Percentiles rank a stretch among this genome's conserved stretches.
These are phyloP conservation scores for Gastrolobium villosum DNA, from an alignment of 306 rosid genomes.

Conservation along the genomic window DNA sequence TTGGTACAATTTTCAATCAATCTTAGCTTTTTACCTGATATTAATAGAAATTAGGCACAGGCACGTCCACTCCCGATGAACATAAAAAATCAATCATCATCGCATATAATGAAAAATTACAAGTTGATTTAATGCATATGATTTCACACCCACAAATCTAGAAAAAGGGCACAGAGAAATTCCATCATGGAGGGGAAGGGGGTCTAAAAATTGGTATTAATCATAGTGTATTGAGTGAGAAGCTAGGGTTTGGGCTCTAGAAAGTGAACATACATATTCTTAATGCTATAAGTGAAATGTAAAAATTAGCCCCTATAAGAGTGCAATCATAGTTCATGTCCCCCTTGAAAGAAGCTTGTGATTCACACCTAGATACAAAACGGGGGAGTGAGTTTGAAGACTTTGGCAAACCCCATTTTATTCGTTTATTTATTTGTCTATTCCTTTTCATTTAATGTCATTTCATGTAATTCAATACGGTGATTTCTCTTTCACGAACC, in stretches of 20 bases:
- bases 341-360: constrained; percentile 65
- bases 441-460: constrained; percentile 5
- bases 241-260: constrained; percentile 55
- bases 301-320: constrained; percentile 47
- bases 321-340: constrained; percentile 64
- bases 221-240: constrained; percentile 53
- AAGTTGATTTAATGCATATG: constrained; percentile 45
- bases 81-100: constrained; percentile 60
- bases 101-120: constrained; percentile 53
- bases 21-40: constrained; percentile 33
- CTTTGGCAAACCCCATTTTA: constrained; percentile 15
- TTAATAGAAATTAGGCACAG: constrained; percentile 58
- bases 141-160: constrained; percentile 43
- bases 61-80: constrained; percentile 55
- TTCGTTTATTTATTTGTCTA: constrained; percentile 12
- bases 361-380: constrained; percentile 59
- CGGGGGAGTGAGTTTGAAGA: constrained; percentile 61
- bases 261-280: constrained; percentile 52
- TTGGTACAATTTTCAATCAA: constrained; percentile 48
- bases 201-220: constrained; percentile 45
- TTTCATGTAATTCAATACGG: constrained; percentile 22
- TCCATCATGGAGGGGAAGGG: constrained; percentile 35
- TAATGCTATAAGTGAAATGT: constrained; percentile 47
- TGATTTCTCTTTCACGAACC: constrained; percentile 62
- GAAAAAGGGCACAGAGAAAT: constrained; percentile 45